These are phyloP conservation scores for Backusella luteola DNA, from an alignment of 192 early-diverging fungal species.

Conservation along the genomic window DNA sequence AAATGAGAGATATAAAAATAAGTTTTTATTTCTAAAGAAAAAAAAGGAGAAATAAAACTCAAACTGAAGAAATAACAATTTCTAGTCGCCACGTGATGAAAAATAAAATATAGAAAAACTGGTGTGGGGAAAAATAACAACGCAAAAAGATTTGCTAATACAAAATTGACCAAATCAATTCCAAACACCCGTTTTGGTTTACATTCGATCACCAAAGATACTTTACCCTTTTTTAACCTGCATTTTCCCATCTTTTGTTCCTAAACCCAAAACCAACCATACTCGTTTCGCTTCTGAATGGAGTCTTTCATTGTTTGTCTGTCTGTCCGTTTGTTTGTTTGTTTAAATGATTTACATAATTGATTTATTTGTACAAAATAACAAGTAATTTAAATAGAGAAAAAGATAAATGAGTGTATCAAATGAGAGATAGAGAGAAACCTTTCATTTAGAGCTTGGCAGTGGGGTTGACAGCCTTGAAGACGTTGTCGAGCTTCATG, in stretches of 20 bases:
- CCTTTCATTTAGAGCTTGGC: constrained; percentile 57
- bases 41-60: not conserved
- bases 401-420: not conserved
- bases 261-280: not conserved
- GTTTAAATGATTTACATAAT: not conserved
- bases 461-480: constrained; percentile 47
- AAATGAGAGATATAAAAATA: not conserved
- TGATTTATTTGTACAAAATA: constrained; percentile 11
- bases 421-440: not conserved
- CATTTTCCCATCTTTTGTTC: not conserved
- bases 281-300: not conserved
- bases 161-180: not conserved
- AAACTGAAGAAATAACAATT: not conserved
- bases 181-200: not conserved
- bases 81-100: not conserved
- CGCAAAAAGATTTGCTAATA: not conserved
- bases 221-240: not conserved
- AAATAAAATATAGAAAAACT: not conserved
- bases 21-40: not conserved
- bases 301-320: too few species aligned
- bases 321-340: not conserved
- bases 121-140: not conserved
- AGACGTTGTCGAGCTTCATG: constrained; percentile 67
- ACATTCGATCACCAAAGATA: not conserved
- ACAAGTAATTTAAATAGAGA: constrained; percentile 7